Conservation (phyloP, 306 rosid genomes). For the Adenanthera pavonina region DNA sequence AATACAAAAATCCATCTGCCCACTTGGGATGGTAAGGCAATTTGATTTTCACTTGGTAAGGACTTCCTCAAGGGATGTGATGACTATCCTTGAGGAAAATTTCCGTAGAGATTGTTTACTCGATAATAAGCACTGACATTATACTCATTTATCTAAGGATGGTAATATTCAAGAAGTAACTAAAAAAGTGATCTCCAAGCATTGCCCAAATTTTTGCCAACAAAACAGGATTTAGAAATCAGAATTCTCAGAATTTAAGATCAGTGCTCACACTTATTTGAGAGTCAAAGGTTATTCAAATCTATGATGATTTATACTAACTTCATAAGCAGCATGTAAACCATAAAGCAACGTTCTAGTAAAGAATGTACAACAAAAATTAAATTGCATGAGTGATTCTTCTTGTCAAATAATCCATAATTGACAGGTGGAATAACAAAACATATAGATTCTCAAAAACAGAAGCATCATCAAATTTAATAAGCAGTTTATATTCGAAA, state of each 20-base stretch:
- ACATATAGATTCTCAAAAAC: conserved; percentile 1
- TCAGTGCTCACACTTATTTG: not conserved
- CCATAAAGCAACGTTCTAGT: not conserved
- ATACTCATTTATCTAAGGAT: not conserved
- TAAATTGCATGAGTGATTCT: not conserved
- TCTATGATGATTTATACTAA: not conserved
- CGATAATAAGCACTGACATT: not conserved
- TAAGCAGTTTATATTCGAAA: conserved; percentile 23
- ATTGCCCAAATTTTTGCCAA: not conserved
- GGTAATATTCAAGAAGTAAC: not conserved
- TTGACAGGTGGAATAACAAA: not conserved
- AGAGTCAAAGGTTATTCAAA: not conserved
- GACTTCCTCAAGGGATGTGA: not conserved
- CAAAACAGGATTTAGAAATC: not conserved
- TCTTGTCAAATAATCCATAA: conserved; percentile 6
- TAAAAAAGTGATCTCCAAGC: not conserved
- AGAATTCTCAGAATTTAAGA: not conserved
- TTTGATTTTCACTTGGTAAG: not conserved
- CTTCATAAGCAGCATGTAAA: conserved; percentile 16
- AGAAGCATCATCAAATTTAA: not conserved
- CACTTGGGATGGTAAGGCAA: not conserved
- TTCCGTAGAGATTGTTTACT: not conserved
- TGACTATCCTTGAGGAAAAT: not conserved
- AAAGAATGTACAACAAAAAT: not conserved
- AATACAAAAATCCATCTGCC: not conserved